Base-by-base conservation (phyloP, 2,329 filamentous ascomycete genomes). In the Sordariomycetes sp. region DNA sequence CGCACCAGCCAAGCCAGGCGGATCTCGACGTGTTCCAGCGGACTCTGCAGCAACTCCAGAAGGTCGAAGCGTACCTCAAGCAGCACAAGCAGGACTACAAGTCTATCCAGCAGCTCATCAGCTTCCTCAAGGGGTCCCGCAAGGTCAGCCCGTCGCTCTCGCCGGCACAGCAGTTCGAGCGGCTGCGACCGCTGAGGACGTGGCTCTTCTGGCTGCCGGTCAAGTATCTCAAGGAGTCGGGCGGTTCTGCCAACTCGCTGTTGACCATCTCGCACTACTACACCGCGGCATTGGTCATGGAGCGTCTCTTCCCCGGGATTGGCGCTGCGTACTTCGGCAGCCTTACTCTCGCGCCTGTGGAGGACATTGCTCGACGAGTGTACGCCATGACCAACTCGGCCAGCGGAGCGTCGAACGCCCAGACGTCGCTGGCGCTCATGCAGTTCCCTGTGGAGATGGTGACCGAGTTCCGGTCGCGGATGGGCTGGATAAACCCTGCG, bases 151-250 rank as follows among this genome's bases (percentile, higher is more conserved):
- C 86, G 4, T 79, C 80, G 14, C 79, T 88, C 62, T 83, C 85
- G 25, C 84, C 91, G 25, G 87, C 90, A 62, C 86, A 95, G 68
- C 90, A 96, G 67, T 97, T 97, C 69, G 88, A 91, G 66, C 88
- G 92, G 62, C 82, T 97, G 12, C 92, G 95, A 62, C 87, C 90
- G 11, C 80, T 99, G 60, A 83, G 92, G 58, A 89, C 89, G 64
- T 97, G 93, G 91, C 82, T 97, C 18, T 96, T 97, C 73, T 97
- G 93, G 91, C 83, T 96, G 58, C 94, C 94, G 1, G 86, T 96
- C 37, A 85, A 86, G 63, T 87, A 92, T 65, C 79, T 97, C 28
- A 87, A 93, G 68, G 84, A 86, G 62, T 88, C 86, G 53, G 84
- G 87, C 55, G 83, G 83, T 40, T 90, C 93, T 63, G 81, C 89